Base-by-base conservation (phyloP, 2,329 filamentous ascomycete genomes). In the Cytospora mali region DNA sequence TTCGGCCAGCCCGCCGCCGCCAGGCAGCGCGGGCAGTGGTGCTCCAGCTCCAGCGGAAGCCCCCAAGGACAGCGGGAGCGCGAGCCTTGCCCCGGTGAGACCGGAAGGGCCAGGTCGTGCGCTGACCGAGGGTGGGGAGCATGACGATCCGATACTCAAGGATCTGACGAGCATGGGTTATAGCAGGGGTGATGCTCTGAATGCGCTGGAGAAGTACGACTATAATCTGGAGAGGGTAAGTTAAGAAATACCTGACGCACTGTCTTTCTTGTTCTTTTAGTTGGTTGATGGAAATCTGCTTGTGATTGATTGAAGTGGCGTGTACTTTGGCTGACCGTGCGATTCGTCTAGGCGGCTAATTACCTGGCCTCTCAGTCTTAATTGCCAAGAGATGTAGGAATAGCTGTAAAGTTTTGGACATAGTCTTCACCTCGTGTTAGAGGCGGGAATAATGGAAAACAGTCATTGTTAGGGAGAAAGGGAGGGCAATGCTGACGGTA, bases 221-320 rank as follows among this genome's bases (percentile, higher is more conserved):
- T 97, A 98, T 77, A 95, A 97, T 75, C 84, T 97, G 73, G 93
- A 97, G 77, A 92, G 91, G 86, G 94, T 97, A 78, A 79, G 87
- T 80, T 62, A 46, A 55, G 23, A 14, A 29, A 23, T 27, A 5
- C 28, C 18, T 39, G 25, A 39, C 28, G 50, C 54, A n/a, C 13
- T 28, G 4, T 6, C 33, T 29, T 51, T 11, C 51, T 46, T 58
- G 27, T 64, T 50, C 29, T 31, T 52, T 48, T 39, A n/a, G n/a
- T n/a, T 56, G 33, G 14, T 39, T 56, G 42, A 50, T 10, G 9
- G 46, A 25, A 33, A 27, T 33, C n/a, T 23, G n/a, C 42, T 23
- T 25, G 39, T 58, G 16, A 48, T 5, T n/a, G n/a, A 51, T 48
- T 23, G 35, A 55, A 39, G 39, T 51, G 61, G 49, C n/a, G 16